Conservation (phyloP, 2,329 filamentous ascomycete species). For the Penicillium paneum region DNA sequence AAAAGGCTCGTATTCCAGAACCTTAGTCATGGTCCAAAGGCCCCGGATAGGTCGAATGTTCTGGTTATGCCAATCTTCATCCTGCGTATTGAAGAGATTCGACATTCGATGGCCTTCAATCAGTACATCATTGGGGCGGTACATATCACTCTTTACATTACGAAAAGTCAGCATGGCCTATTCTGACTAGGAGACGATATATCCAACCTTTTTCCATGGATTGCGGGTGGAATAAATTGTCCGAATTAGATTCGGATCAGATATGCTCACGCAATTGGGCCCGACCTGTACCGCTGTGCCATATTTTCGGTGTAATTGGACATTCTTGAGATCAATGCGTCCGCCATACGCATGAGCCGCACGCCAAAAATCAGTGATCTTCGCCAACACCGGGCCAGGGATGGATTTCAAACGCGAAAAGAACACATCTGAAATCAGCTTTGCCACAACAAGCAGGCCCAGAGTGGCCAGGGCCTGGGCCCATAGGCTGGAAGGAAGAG, state of each 20-base stretch:
- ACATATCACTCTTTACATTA: constrained; percentile 27
- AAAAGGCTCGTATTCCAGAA: constrained; percentile 25
- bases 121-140: constrained; percentile 27
- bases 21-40: constrained; percentile 28
- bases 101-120: constrained; percentile 25
- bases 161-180: not conserved
- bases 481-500: constrained; percentile 7
- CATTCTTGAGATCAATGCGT: constrained; percentile 16
- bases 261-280: constrained; percentile 41
- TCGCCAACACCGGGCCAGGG: constrained; percentile 17
- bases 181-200: not conserved
- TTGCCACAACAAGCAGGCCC: constrained; percentile 10
- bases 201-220: constrained; percentile 20
- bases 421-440: constrained; percentile 10
- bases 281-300: constrained; percentile 42
- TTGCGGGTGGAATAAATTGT: constrained; percentile 33
- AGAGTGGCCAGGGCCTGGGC: constrained; percentile 6
- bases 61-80: constrained; percentile 27
- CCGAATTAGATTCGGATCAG: constrained; percentile 39
- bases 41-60: constrained; percentile 25
- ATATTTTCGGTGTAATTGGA: constrained; percentile 38
- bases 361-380: constrained; percentile 17
- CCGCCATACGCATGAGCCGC: constrained; percentile 11
- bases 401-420: constrained; percentile 12
- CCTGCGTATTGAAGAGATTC: constrained; percentile 27